A percentile compares a stretch with the other conserved stretches of the same genome.
phyloP scores from a whole-genome alignment of 495 filamentous ascomycete genomes.

The Lasiosphaeris hirsuta region DNA sequence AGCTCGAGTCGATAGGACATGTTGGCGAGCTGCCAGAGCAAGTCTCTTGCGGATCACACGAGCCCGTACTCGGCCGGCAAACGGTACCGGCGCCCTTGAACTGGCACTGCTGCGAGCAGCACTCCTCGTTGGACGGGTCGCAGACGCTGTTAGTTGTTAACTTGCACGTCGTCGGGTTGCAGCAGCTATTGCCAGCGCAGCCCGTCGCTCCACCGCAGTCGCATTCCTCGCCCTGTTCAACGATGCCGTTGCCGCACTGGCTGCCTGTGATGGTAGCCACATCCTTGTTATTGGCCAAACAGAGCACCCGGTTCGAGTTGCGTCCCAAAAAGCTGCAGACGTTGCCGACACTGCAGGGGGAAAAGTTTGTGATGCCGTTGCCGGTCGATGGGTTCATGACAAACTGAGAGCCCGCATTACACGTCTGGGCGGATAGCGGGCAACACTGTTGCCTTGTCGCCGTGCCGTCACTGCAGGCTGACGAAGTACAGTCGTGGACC shows the following conservation, averaged over 20 bases:
- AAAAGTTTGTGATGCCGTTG: conserved; percentile 70
- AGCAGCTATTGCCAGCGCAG: conserved; percentile 76
- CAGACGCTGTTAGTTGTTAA: conserved; percentile 75
- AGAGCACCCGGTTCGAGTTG: conserved; percentile 70
- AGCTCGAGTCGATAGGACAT: conserved; percentile 69
- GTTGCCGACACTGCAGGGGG: conserved; percentile 85
- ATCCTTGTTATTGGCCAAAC: conserved; percentile 77
- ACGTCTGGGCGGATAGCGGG: conserved; percentile 64
- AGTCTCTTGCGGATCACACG: conserved; percentile 79
- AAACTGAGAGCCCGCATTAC: conserved; percentile 71
- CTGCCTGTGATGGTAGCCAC: conserved; percentile 82
- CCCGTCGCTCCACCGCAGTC: conserved; percentile 79
- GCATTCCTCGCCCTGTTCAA: conserved; percentile 90
- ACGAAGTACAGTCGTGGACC: conserved; percentile 80
- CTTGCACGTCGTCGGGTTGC: conserved; percentile 83
- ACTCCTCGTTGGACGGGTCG: conserved; percentile 88
- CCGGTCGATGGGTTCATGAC: conserved; percentile 95
- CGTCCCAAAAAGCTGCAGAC: conserved; percentile 87
- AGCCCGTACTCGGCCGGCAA: conserved; percentile 73
- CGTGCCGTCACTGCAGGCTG: conserved; percentile 60
- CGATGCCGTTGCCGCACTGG: conserved; percentile 95
- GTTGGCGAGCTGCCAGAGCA: conserved; percentile 70
- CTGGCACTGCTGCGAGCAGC: conserved; percentile 73
- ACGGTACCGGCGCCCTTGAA: conserved; percentile 62
- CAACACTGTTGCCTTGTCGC: conserved; percentile 78